phyloP scores from a whole-genome alignment of 116 monocot genomes.

The Papilionanthe hybrid region DNA sequence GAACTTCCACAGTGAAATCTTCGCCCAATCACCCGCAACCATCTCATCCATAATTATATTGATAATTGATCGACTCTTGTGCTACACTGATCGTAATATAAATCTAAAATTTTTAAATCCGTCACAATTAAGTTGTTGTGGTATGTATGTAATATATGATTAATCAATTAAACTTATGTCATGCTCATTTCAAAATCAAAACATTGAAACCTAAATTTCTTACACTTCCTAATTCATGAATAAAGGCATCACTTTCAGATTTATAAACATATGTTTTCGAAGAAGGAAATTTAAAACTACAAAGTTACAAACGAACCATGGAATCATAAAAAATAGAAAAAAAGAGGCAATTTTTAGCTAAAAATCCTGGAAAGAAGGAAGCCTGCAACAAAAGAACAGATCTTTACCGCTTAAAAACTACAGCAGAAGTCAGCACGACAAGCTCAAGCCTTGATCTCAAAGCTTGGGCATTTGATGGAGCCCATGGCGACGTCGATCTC shows the following conservation, averaged over 20 bases:
- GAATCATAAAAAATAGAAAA: not conserved
- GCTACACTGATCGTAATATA: no score
- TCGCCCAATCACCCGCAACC: no score
- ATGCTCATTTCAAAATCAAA: no score
- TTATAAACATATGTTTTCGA: not conserved
- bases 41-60: no score
- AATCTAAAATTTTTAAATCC: no score
- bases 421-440: not conserved
- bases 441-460: conserved; percentile 34
- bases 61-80: no score
- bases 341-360: not conserved
- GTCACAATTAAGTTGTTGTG: no score
- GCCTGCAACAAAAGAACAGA: not conserved
- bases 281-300: not conserved
- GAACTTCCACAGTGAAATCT: no score
- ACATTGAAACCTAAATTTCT: no score
- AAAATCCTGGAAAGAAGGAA: conserved; percentile 1
- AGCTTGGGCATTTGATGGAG: conserved; percentile 53
- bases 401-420: not conserved
- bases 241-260: not conserved
- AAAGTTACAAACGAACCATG: not conserved
- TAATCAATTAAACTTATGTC: no score
- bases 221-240: no score
- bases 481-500: conserved; percentile 77
- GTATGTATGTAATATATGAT: no score